Evolutionary conservation across 768 basidiomycete genomes (phyloP).

Genomic region (Cyclocybe aegerita): DNA sequence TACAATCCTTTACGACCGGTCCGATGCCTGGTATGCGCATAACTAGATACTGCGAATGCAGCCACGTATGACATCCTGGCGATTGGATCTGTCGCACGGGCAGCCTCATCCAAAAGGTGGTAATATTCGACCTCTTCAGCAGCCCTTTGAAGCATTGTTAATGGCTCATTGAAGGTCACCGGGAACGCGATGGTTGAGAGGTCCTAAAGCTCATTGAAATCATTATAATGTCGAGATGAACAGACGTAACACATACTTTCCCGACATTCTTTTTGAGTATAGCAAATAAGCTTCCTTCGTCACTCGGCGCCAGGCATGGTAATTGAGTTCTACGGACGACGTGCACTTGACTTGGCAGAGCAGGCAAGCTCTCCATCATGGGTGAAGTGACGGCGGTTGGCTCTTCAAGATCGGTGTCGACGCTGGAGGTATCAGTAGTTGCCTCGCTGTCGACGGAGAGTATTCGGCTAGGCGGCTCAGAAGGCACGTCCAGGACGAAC

Average conservation of each 20-base stretch:
- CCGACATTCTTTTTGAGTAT: slow-evolving; percentile 89
- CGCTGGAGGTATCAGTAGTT: slow-evolving; percentile 47
- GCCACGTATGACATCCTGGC: slow-evolving; percentile 75
- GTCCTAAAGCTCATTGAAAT: slow-evolving; percentile 46
- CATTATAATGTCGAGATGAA: slow-evolving; percentile 1
- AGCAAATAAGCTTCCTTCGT: slow-evolving; percentile 81
- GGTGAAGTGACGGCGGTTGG: slow-evolving; percentile 13
- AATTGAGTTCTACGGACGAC: slow-evolving; percentile 54
- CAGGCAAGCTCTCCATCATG: slow-evolving; percentile 10
- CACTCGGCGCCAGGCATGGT: slow-evolving; percentile 59
- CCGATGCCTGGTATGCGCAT: slow-evolving; percentile 78
- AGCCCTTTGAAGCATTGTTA: slow-evolving; percentile 76
- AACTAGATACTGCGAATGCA: slow-evolving; percentile 83
- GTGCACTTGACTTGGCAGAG: slow-evolving; percentile 16
- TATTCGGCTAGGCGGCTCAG: slow-evolving; percentile 37
- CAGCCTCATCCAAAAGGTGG: slow-evolving; percentile 66
- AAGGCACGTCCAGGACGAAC: slow-evolving; percentile 54
- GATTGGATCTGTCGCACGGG: slow-evolving; percentile 51
- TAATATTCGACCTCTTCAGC: slow-evolving; percentile 87
- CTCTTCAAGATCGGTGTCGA: slow-evolving; percentile 54
- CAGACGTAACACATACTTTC: slow-evolving; percentile 49
- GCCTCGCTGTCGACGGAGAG: slow-evolving; percentile 39
- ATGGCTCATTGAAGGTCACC: slow-evolving; percentile 88
- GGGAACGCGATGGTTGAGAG: slow-evolving; percentile 80
- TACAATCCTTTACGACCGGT: slow-evolving; percentile 88